Base-by-base conservation (phyloP, 306 rosid species). In the Vigna trinervia region DNA sequence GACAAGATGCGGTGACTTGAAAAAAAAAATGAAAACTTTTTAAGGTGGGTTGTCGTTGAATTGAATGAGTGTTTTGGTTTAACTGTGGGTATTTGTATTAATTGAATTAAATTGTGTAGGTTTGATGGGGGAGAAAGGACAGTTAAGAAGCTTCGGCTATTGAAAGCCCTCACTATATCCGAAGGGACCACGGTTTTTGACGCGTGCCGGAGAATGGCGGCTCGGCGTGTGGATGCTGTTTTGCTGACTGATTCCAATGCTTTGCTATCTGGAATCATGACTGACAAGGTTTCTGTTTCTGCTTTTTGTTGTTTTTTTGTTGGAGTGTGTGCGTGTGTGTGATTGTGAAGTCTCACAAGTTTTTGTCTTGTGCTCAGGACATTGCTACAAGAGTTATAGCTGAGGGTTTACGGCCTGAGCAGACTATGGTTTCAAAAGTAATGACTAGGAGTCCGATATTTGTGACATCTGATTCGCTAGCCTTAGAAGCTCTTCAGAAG, bases 141-240 rank as follows among this genome's bases (percentile, higher is more conserved):
- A 3, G 98, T 95, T 71, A 92, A 85, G 92, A 95, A 88, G 92
- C 97, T 95, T 58, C 78, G 92, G 73, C 70, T 92, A 68, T 84
- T 93, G 1, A 95, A 90, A 84, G 98, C 98, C 23, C 97, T 92
- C 20, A 95, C 98, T 8, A 95, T 95, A 77, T 91, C 97, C 0
- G 98, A 95, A 67, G 93, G 87, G 71, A 92, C 97, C 3, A 88
- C 93, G n/a, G 93, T 92, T 41, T 95, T 90, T 9, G 97, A 95
- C 38, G 97, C 98, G 2, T 95, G 98, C 56, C 85, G 97, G 22
- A 68, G 97, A 15, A 95, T 95, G 98, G 90, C 98, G 17, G 92
- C 97, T 68, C 93, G 98, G 30, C 98, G 97, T 12, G 93, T 95
- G 30, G 83, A 89, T 66, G 89, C 97, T 34, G 97, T 95, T 58